Evolutionary conservation across 129 eudicot species (phyloP).

Genomic region (Ambrosia artemisiifolia): DNA sequence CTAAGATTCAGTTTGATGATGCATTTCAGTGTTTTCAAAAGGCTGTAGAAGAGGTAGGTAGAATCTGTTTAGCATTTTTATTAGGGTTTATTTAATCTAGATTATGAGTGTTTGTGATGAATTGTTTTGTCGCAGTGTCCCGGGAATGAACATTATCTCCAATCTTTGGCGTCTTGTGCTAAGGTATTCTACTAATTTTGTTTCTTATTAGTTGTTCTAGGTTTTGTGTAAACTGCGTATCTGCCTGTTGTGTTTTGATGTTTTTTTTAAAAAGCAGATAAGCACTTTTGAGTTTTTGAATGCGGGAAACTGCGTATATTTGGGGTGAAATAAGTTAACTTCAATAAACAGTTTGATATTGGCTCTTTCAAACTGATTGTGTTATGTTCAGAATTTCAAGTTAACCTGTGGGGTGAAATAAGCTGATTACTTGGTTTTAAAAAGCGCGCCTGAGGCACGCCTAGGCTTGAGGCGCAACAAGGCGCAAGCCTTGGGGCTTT

Average conservation of each 20-base stretch:
- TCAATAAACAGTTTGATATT: not conserved
- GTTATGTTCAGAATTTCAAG: not conserved
- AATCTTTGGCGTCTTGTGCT: constrained; percentile 49
- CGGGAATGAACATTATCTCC: constrained; percentile 48
- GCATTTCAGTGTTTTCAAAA: constrained; percentile 43
- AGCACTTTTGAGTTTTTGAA: not conserved
- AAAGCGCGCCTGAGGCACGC: no score
- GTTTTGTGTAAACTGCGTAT: not conserved
- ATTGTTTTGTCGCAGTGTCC: constrained; percentile 43
- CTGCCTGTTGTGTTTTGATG: not conserved
- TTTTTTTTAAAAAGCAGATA: not conserved
- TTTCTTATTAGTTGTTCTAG: constrained; percentile 10
- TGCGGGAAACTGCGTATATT: not conserved
- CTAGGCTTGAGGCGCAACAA: no score
- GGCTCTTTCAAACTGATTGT: not conserved
- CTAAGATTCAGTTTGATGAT: constrained; percentile 36
- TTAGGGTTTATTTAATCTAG: no score
- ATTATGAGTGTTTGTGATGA: constrained; percentile 19
- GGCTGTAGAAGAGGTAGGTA: constrained; percentile 66
- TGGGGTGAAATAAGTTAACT: not conserved
- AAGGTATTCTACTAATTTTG: constrained; percentile 31
- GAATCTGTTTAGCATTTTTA: no score
- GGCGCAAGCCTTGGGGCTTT: no score
- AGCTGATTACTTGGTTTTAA: no score
- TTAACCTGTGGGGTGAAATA: not conserved